Conservation (phyloP, 2,329 filamentous ascomycete genomes). For the Fonsecaea monophora region DNA sequence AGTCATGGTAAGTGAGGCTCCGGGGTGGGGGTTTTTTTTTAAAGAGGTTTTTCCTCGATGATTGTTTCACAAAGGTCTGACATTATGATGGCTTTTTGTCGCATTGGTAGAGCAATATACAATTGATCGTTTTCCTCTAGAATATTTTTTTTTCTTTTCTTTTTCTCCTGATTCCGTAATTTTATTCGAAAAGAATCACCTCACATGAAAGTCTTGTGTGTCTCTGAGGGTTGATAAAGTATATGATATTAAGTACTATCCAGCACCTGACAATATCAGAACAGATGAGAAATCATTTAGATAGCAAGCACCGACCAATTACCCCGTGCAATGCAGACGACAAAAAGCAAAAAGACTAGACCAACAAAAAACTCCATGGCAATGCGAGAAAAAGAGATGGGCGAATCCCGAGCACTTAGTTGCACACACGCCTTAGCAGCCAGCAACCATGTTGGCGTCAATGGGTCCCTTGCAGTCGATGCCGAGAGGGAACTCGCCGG, state of each 20-base stretch:
- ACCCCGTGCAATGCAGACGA: too few species aligned
- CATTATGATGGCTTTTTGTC: neutral
- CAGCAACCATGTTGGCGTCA: neutral
- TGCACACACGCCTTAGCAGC: neutral
- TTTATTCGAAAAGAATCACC: neutral
- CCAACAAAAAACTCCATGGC: neutral
- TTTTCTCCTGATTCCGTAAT: neutral
- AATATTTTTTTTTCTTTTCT: neutral
- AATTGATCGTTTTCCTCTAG: conserved; percentile 4
- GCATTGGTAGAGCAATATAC: conserved; percentile 4
- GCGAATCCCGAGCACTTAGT: neutral
- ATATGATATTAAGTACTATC: neutral
- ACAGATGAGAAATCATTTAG: too few species aligned
- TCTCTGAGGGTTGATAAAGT: neutral
- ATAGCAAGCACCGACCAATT: too few species aligned
- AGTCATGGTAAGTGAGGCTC: neutral
- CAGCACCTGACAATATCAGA: neutral
- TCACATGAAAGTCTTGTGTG: neutral
- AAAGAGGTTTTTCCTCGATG: neutral
- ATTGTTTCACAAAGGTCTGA: neutral
- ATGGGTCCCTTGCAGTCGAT: conserved; percentile 24
- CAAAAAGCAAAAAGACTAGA: too few species aligned
- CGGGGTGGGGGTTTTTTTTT: neutral
- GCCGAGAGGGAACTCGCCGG: conserved; percentile 9
- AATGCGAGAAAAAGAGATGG: neutral